Base-by-base conservation (phyloP, 2,329 filamentous ascomycete species). In the Calonectria honghensis region DNA sequence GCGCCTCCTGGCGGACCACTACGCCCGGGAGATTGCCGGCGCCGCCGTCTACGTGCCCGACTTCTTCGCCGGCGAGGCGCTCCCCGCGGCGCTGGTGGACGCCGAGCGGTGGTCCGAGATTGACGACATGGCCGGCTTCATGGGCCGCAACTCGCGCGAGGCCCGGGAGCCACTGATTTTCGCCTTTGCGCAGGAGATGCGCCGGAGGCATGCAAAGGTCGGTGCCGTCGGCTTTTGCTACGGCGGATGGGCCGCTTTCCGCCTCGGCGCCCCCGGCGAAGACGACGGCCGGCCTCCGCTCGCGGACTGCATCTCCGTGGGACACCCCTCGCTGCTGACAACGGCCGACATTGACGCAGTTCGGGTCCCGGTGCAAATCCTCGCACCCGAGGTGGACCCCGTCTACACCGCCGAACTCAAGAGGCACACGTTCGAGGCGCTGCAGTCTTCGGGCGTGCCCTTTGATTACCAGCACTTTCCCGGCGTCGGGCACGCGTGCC, bases 171-270 rank as follows among this genome's bases (percentile, higher is more conserved):
- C 86, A 2, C 84, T 87, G 66, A 85, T 89, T 37, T 78, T 86
- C 37, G 81, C 75, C 2, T 85, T 81, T 39, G 86, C 86, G 5
- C 74, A 78, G 39, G 82, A 82, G 0, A 80, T 89, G 61, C 79
- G 83, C 6, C 75, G 81, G 14, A 77, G 82, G 68, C 82, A 86
- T 76, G 75, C 77, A 6, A 85, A 82, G 45, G 73, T 89, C 24
- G 88, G 82, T 5, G 88, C 87, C 0, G 81, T 88, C 2, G 89
- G 89, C 3, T 90, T 85, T 77, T 90, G 89, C 81, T 90, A 85
- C 70, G 89, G 89, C 24, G 88, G 88, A 11, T 90, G 89, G 89
- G 89, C 86, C 0, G 83, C 82, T 4, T 86, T 89, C 72, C 85
- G 86, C 1, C 85, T 91, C 0, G 89, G 84, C 0, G 83, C 85